A percentile compares a stretch with the other conserved stretches of the same genome.
Conservation (phyloP, 2,329 filamentous ascomycete genomes). For the Phialocephala sp. region DNA sequence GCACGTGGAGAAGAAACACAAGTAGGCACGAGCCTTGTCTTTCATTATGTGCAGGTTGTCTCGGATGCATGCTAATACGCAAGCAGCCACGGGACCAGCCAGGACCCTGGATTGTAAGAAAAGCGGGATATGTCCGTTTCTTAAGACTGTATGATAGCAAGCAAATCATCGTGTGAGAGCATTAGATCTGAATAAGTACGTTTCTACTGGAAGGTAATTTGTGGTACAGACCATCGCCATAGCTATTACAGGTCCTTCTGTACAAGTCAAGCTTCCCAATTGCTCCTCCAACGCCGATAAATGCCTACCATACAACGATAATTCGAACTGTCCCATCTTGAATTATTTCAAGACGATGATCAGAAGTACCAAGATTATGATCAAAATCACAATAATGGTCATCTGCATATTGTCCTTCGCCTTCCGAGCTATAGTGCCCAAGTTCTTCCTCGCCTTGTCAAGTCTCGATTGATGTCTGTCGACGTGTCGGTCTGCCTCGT, state of each 20-base stretch:
- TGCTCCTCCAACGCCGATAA: constrained; percentile 25
- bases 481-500: constrained; percentile 83
- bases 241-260: neutral
- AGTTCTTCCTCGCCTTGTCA: constrained; percentile 72
- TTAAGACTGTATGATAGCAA: constrained; percentile 2
- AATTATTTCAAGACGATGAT: constrained; percentile 69
- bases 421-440: constrained; percentile 74
- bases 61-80: constrained; percentile 14
- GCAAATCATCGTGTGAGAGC: neutral
- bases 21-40: constrained; percentile 34
- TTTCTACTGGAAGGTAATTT: constrained; percentile 1
- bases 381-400: constrained; percentile 71
- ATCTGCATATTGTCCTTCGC: constrained; percentile 87
- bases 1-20: constrained; percentile 38
- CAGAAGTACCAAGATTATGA: constrained; percentile 69
- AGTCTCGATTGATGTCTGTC: constrained; percentile 81
- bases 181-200: neutral
- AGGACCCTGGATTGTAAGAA: constrained; percentile 33
- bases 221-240: neutral
- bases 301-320: constrained; percentile 21
- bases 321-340: constrained; percentile 6
- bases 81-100: constrained; percentile 39
- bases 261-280: constrained; percentile 15
- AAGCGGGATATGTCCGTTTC: neutral
- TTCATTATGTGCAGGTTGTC: constrained; percentile 11